Percentiles rank a stretch among this genome's conserved stretches.
phyloP scores from a whole-genome alignment of 2,329 filamentous ascomycete species.

The Clonostachys rosea region DNA sequence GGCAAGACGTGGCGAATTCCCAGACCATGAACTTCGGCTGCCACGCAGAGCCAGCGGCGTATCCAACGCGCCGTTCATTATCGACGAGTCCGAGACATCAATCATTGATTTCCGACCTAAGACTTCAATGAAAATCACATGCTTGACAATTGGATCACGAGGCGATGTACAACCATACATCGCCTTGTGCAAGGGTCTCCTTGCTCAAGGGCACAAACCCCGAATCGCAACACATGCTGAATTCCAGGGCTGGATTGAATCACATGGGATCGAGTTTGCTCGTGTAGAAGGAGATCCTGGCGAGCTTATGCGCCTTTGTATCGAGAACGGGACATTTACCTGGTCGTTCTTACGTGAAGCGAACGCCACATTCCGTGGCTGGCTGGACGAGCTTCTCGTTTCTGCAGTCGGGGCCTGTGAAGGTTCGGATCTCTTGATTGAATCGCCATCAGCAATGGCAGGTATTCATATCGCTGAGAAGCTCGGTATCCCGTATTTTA shows the following conservation, averaged over 20 bases:
- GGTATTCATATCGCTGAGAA: constrained; percentile 97
- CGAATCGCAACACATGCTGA: constrained; percentile 90
- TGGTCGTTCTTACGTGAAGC: constrained; percentile 86
- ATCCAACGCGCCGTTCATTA: constrained; percentile 64
- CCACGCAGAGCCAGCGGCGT: constrained; percentile 38
- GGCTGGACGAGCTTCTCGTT: constrained; percentile 83
- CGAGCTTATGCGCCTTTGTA: constrained; percentile 92
- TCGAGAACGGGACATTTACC: constrained; percentile 97
- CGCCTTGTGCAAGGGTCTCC: constrained; percentile 83
- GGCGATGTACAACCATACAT: constrained; percentile 98
- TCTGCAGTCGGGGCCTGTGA: constrained; percentile 83
- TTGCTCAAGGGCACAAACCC: constrained; percentile 81
- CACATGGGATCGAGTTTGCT: constrained; percentile 91
- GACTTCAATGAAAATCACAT: constrained; percentile 77
- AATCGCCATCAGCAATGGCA: constrained; percentile 94
- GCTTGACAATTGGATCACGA: constrained; percentile 90
- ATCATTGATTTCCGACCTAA: constrained; percentile 88
- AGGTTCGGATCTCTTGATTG: constrained; percentile 84
- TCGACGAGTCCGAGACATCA: constrained; percentile 83
- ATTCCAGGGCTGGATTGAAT: constrained; percentile 83
- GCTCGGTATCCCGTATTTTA: constrained; percentile 88
- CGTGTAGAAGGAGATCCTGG: constrained; percentile 86
- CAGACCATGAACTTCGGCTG: constrained; percentile 44
- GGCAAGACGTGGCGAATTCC: constrained; percentile 55
- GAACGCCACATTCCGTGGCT: constrained; percentile 82